phyloP scores from a whole-genome alignment of 1,139 yeast species.

The Hyphopichia buzzinii region DNA sequence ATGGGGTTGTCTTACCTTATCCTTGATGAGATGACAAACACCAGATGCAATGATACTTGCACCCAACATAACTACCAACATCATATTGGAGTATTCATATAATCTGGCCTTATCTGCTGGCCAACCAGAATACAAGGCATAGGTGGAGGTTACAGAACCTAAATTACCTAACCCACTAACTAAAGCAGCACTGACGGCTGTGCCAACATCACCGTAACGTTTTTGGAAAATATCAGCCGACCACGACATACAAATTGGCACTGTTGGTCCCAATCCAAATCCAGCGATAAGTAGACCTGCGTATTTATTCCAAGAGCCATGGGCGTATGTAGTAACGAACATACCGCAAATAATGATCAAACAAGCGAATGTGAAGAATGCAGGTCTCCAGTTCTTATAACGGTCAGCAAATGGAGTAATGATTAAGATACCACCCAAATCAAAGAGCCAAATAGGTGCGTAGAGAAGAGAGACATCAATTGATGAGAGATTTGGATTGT shows the following conservation, averaged over 20 bases:
- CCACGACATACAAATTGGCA: conserved; percentile 87
- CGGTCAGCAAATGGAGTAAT: conserved; percentile 81
- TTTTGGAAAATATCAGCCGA: conserved; percentile 72
- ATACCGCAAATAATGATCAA: conserved; percentile 70
- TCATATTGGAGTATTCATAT: conserved; percentile 76
- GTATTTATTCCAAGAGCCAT: conserved; percentile 71
- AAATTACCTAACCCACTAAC: conserved; percentile 85
- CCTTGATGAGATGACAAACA: conserved; percentile 32
- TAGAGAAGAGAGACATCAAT: conserved; percentile 71
- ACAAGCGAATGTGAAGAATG: conserved; percentile 61
- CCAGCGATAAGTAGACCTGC: conserved; percentile 82
- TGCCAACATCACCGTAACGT: conserved; percentile 78
- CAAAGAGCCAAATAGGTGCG: conserved; percentile 91
- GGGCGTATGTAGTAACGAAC: conserved; percentile 73
- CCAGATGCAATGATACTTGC: conserved; percentile 55
- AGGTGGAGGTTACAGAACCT: conserved; percentile 82
- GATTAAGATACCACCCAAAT: conserved; percentile 70
- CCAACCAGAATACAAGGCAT: conserved; percentile 86
- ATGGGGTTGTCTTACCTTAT: conserved; percentile 11
- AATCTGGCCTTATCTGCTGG: conserved; percentile 66
- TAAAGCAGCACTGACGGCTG: conserved; percentile 78
- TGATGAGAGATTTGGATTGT: conserved; percentile 62
- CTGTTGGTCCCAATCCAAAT: conserved; percentile 87
- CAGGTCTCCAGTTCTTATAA: conserved; percentile 55
- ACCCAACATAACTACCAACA: conserved; percentile 75